Evolutionary conservation across 257 asterid genomes (phyloP).

Genomic region (Solanum okadae): DNA sequence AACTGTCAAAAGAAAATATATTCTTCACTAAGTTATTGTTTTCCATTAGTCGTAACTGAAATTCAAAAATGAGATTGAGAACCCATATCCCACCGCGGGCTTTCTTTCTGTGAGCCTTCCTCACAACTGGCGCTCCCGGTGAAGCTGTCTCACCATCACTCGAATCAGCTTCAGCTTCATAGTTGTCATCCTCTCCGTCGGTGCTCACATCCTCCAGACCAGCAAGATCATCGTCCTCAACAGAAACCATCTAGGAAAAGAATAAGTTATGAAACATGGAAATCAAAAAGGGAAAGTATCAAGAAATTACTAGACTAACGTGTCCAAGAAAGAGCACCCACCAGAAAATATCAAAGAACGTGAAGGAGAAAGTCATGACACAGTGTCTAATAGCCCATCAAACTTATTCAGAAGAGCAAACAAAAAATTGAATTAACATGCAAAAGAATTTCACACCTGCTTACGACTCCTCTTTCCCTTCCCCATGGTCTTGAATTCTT

Average conservation of each 20-base stretch:
- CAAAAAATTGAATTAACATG: not conserved
- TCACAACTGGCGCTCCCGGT: constrained; percentile 48
- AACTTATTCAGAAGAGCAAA: not conserved
- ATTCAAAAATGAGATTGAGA: not conserved
- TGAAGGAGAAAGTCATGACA: not conserved
- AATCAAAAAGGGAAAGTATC: not conserved
- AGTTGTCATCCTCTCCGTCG: constrained; percentile 92
- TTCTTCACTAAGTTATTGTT: not conserved
- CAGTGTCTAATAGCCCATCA: not conserved
- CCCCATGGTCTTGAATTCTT: constrained; percentile 86
- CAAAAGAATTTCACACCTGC: constrained; percentile 39
- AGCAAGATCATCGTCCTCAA: constrained; percentile 97
- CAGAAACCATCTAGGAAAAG: constrained; percentile 74
- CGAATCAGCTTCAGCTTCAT: constrained; percentile 91
- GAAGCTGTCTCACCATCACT: constrained; percentile 78
- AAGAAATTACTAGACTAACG: not conserved
- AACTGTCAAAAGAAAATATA: constrained; percentile 16
- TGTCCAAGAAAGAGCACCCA: not conserved
- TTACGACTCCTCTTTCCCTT: constrained; percentile 94
- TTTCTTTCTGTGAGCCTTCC: constrained; percentile 57
- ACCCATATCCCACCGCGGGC: constrained; percentile 54
- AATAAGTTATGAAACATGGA: constrained; percentile 9
- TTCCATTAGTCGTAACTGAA: not conserved
- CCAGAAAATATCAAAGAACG: not conserved
- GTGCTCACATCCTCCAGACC: constrained; percentile 92